Conservation (phyloP, 331 rosid genomes). For the Cydonia oblonga region DNA sequence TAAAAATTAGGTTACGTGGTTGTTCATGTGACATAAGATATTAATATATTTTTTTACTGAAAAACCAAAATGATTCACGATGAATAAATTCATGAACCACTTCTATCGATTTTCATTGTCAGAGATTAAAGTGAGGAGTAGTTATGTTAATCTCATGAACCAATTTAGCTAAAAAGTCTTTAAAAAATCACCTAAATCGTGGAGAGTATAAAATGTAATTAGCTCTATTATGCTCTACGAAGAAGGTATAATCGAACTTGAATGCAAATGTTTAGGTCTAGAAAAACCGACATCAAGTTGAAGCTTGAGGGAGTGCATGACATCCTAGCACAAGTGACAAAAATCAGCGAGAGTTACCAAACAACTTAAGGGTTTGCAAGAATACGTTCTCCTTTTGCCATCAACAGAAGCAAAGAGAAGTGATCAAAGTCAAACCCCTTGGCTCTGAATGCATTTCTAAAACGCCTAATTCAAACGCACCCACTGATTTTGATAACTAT, state of each 20-base stretch:
- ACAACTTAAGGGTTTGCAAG: neutral
- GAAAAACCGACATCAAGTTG: neutral
- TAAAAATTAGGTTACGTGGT: too few species aligned
- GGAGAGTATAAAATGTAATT: too few species aligned
- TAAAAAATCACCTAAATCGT: too few species aligned
- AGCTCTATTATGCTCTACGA: neutral
- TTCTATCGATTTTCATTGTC: too few species aligned
- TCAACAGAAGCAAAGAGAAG: neutral
- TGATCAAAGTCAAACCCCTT: constrained; percentile 1
- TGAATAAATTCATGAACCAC: too few species aligned
- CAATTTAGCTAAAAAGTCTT: too few species aligned
- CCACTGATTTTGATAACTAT: neutral
- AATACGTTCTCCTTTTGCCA: neutral
- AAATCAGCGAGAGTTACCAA: neutral
- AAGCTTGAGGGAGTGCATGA: neutral
- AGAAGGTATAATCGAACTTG: neutral
- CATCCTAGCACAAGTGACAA: neutral
- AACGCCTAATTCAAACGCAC: neutral
- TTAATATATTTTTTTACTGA: too few species aligned
- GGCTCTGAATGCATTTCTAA: neutral
- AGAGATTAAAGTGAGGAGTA: too few species aligned
- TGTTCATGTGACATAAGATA: too few species aligned
- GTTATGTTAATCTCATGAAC: too few species aligned
- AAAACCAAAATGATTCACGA: too few species aligned
- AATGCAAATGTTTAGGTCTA: neutral